Conservation (phyloP, 495 filamentous ascomycete species). For the Astrocystis sublimbata region DNA sequence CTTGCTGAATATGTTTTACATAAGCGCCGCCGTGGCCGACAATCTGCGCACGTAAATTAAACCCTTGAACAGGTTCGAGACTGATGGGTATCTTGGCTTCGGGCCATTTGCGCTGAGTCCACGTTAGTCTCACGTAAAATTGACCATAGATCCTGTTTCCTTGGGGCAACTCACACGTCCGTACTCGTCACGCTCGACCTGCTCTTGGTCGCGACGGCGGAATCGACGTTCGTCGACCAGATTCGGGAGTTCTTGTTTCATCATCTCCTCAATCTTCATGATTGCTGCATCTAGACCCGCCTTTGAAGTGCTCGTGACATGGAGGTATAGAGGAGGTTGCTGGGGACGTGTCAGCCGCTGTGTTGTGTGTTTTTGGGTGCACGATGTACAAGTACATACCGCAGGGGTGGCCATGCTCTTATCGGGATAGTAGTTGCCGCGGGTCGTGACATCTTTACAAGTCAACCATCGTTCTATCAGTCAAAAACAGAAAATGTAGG, state of each 20-base stretch:
- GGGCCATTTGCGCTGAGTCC: conserved; percentile 88
- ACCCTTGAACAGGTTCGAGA: conserved; percentile 89
- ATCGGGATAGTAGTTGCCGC: conserved; percentile 94
- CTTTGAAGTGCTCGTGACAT: conserved; percentile 91
- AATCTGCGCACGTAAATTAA: conserved; percentile 93
- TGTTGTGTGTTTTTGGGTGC: neutral
- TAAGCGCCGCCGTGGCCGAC: conserved; percentile 91
- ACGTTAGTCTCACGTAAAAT: neutral
- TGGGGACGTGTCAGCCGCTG: conserved; percentile 39
- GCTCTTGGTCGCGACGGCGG: conserved; percentile 81
- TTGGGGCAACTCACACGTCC: conserved; percentile 67
- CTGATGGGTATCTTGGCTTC: conserved; percentile 90
- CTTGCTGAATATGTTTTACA: conserved; percentile 95
- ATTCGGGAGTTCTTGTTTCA: conserved; percentile 94
- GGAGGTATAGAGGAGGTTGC: conserved; percentile 93
- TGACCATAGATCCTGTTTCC: neutral
- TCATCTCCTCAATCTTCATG: conserved; percentile 82
- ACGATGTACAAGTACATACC: conserved; percentile 55
- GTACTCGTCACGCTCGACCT: conserved; percentile 91
- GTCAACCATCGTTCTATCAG: conserved; percentile 56
- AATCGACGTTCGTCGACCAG: conserved; percentile 95
- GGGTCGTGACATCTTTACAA: conserved; percentile 96
- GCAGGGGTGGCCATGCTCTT: conserved; percentile 94
- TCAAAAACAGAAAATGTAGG: conserved; percentile 45
- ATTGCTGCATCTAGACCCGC: conserved; percentile 88